Conservation (phyloP, 495 filamentous ascomycete species). For the Saxophila tyrrhenica region DNA sequence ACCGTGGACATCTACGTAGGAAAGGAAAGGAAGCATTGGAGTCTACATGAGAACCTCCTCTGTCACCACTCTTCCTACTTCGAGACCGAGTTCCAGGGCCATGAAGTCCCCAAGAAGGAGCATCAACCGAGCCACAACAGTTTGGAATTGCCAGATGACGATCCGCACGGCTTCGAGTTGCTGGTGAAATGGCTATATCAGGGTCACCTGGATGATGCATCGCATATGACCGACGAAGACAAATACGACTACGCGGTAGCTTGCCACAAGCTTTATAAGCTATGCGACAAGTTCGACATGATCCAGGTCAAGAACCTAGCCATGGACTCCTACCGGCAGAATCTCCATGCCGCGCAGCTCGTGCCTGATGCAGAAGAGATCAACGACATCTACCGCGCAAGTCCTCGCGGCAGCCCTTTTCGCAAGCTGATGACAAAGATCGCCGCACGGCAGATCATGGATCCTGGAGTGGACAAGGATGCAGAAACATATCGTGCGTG, state of each 20-base stretch:
- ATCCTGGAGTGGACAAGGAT: conserved; percentile 35
- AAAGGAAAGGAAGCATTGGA: conserved; percentile 31
- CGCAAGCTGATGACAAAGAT: conserved; percentile 37
- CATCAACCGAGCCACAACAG: conserved; percentile 6
- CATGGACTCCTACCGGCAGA: conserved; percentile 39
- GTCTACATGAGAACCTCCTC: conserved; percentile 37
- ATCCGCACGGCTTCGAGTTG: conserved; percentile 37
- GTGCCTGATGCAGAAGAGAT: conserved; percentile 41
- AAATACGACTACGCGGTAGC: conserved; percentile 40
- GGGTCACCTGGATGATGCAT: conserved; percentile 36
- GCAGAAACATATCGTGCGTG: conserved; percentile 33
- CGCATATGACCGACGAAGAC: conserved; percentile 29
- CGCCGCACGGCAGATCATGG: conserved; percentile 42
- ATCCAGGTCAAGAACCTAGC: conserved; percentile 37
- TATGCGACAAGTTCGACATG: conserved; percentile 38
- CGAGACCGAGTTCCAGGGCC: conserved; percentile 26
- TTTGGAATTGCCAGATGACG: conserved; percentile 34
- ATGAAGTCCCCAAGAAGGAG: conserved; percentile 13
- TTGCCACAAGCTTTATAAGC: conserved; percentile 38
- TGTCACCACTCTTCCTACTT: conserved; percentile 37
- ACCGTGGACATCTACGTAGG: conserved; percentile 38
- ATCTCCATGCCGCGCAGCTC: conserved; percentile 31
- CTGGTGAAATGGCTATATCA: conserved; percentile 44
- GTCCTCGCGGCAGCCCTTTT: conserved; percentile 31
- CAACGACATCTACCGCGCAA: conserved; percentile 35